phyloP scores from a whole-genome alignment of 2,329 filamentous ascomycete species.

The Epichloe bromicola region DNA sequence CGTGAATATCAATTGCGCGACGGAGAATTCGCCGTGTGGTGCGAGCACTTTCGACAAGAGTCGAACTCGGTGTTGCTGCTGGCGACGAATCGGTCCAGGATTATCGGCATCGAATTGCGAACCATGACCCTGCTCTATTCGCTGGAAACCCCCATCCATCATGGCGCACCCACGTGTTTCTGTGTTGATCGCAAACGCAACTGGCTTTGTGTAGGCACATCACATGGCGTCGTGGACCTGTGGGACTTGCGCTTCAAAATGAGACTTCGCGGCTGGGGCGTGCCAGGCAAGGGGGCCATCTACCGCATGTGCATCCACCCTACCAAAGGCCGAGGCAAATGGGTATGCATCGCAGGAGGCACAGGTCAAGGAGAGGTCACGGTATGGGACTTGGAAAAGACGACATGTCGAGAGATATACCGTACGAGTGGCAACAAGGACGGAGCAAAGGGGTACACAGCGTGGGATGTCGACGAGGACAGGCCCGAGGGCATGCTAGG shows the following conservation, averaged over 20 bases:
- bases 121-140: conserved; percentile 73
- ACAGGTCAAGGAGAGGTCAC: conserved; percentile 81
- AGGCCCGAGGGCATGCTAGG: conserved; percentile 74
- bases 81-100: conserved; percentile 72
- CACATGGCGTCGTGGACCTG: conserved; percentile 81
- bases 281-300: conserved; percentile 68
- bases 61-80: conserved; percentile 70
- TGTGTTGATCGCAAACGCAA: conserved; percentile 74
- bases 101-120: conserved; percentile 75
- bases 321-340: conserved; percentile 62
- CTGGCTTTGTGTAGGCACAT: conserved; percentile 85
- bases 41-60: conserved; percentile 81
- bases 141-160: conserved; percentile 77
- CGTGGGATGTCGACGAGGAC: conserved; percentile 85
- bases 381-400: conserved; percentile 90
- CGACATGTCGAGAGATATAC: conserved; percentile 79
- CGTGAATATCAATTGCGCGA: conserved; percentile 67
- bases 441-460: conserved; percentile 54
- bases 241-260: conserved; percentile 97
- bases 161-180: conserved; percentile 85
- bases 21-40: conserved; percentile 74
- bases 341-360: conserved; percentile 80
- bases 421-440: conserved; percentile 53
- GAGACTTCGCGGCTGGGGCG: conserved; percentile 75
- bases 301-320: conserved; percentile 71